Evolutionary conservation across 2,329 filamentous ascomycete genomes (phyloP), one percentile per base, ranked within the genome.

Genomic region (Plectosphaerella sp.): DNA sequence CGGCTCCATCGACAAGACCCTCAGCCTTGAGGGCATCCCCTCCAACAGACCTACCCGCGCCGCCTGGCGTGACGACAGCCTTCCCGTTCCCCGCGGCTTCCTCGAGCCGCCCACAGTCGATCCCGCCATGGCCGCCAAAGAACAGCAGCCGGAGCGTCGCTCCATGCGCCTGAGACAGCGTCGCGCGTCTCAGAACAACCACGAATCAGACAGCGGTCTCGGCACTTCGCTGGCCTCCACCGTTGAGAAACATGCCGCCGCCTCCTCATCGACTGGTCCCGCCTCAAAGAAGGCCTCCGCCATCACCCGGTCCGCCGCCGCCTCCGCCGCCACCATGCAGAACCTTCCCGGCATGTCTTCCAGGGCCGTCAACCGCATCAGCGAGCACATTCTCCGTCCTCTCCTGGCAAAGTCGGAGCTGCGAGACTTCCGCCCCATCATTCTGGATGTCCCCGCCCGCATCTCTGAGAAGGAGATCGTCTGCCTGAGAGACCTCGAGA

Each of bases 401-500:
- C 84, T 97, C 48, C 80, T 94, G 52, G 80, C 81, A 57, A 87
- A 92, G 64, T 72, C 84, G 20, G 77, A 80, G 33, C 79, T 95
- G 55, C 89, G 91, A 67, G 84, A 88, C 47, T 96, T 96, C 68
- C 87, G 91, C 66, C 78, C 87, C 47, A 82, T 96, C 61, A 80
- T 96, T 58, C 78, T 87, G 60, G 87, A 89, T 68, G 84, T 91
- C 58, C 90, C 90, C 47, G 79, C 81, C 68, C 87, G 87, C 64
- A 94, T 96, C 67, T 83, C 84, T 64, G 83, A 86, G 65, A 92
- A 91, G 70, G 85, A 94, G 63, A 94, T 97, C 64, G 85, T 89
- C 67, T 96, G 89, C 73, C 83, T 97, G 51, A 86, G 93, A 69
- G 93, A 97, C 71, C 80, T 97, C 48, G 93, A 97, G 72, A 96